Base-by-base conservation (phyloP, 2,329 filamentous ascomycete genomes). In the Nannizziopsis arthrosporioides region DNA sequence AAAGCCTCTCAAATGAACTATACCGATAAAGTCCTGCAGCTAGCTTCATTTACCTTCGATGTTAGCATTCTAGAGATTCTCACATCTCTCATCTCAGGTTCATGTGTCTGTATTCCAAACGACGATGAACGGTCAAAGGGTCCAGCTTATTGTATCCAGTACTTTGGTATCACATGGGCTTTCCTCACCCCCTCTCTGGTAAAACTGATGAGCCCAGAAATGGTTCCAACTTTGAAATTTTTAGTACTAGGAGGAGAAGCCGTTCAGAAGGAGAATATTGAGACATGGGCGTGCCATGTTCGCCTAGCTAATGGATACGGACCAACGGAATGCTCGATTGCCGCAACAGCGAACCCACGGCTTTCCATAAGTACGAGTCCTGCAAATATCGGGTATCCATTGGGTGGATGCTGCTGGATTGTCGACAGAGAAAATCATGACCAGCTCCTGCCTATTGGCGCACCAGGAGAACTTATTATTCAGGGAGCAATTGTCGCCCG, bases 111-210 rank as follows among this genome's bases (percentile, higher is more conserved):
- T 44, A 67, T 81, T 1, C 77, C 78, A 0, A 70, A 71, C 2
- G 63, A 72, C 1, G 58, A 67, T 6, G 70, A 74, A 45, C 64
- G 73, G 18, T 53, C 73, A 2, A 68, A 71, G 44, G 69, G 77
- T 44, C 67, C 80, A 7, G 64, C 68, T 0, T 65, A 65, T 0
- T 67, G 67, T 1, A 75, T 81, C 37, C 70, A 71, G 10, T 58
- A 68, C 0, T 73, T 76, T 68, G 61, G 69, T 7, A 72, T 74
- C 36, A 74, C 68, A 34, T 71, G 70, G 65, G 73, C 71, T 1
- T 74, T 75, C 57, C 71, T 82, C 58, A 83, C 80, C 0, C 75
- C 78, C 1, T 71, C 76, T 0, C 71, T 82, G 22, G 75, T 78
- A 1, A 58, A 65, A n/a, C 64, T 73, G 6, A 53, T 75, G 38